Evolutionary conservation across 805 yeast species (phyloP), one percentile per base, ranked within the genome.

Genomic region (Metschnikowia shivogae): DNA sequence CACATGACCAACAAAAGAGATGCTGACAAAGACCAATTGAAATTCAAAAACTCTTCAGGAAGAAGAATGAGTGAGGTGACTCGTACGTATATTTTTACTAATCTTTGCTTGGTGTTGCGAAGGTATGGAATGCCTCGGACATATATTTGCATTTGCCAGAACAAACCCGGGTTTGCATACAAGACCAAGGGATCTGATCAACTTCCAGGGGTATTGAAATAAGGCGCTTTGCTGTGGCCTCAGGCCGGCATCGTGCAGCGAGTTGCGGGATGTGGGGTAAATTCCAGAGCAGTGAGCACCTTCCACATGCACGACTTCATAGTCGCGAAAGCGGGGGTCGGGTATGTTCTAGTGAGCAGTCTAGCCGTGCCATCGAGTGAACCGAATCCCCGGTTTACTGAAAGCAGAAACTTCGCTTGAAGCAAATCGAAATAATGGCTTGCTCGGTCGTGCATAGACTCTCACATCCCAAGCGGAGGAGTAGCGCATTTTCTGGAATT

Each of bases 1-100:
- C 49, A 50, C 32, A 60, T 70, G 61, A 68, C 73, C 5, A 49
- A 49, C 12, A 53, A 54, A 22, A 57, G 74, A 36, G 63, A 60
- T 34, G 60, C 48, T 13, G 43, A 50, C 34, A 52, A 48, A 37
- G 50, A 47, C 12, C 22, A 56, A 17, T 17, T 54, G 20, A 53
- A 52, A 35, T 36, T 47, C 30, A 49, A 38, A 5, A 56, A 51
- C 32, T 46, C 29, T 43, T 42, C 40, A 7, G 53, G 51, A 13
- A 49, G 61, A 36, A 54, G 63, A 45, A 47, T 49, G 46, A 62
- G 66, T 37, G 67, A 60, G 42, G 61, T 55, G 39, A 53, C 61
- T 20, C 64, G 72, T 68, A 67, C 52, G 73, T 68, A 65, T 65
- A 27, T 35, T 44, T 47, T 33, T 43, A 36, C 31, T 33, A 17